Conservation (phyloP, 768 basidiomycete species). For the Hypholoma fasciculare region DNA sequence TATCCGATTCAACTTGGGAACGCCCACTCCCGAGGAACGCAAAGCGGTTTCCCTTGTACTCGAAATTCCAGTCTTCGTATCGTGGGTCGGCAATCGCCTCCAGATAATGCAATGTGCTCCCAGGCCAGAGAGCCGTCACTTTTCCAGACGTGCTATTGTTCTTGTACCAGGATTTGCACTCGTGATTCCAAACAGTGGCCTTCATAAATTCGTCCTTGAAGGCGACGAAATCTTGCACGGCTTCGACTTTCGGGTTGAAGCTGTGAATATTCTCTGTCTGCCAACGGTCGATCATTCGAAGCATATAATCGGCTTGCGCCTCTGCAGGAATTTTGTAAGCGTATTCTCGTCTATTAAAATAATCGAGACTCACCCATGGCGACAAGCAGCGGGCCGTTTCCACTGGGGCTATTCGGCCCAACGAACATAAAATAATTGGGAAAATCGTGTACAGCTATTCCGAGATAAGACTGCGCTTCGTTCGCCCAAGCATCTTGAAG, state of each 20-base stretch:
- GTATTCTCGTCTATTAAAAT: not conserved
- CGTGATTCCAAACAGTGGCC: constrained; percentile 28
- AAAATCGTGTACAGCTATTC: constrained; percentile 28
- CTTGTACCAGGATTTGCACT: constrained; percentile 36
- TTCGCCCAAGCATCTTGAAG: constrained; percentile 32
- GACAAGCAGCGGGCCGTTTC: constrained; percentile 32
- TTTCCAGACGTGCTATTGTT: constrained; percentile 19
- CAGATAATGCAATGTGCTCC: constrained; percentile 29
- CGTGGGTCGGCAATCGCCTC: constrained; percentile 27
- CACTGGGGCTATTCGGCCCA: constrained; percentile 34
- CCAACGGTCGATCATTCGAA: constrained; percentile 31
- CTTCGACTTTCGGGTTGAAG: constrained; percentile 31
- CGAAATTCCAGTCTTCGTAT: constrained; percentile 30
- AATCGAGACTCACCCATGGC: constrained; percentile 21
- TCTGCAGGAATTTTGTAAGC: constrained; percentile 16
- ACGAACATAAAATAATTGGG: constrained; percentile 33
- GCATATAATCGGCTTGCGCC: constrained; percentile 31
- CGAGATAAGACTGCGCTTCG: constrained; percentile 29
- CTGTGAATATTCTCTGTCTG: constrained; percentile 36
- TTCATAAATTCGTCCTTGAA: constrained; percentile 34
- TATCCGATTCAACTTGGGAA: constrained; percentile 27
- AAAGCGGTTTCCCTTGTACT: constrained; percentile 28
- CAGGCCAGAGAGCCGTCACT: constrained; percentile 28
- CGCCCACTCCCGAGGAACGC: constrained; percentile 27
- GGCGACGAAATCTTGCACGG: constrained; percentile 31